Evolutionary conservation across 345 rosid species (phyloP).

Genomic region (Murraya koenigii): DNA sequence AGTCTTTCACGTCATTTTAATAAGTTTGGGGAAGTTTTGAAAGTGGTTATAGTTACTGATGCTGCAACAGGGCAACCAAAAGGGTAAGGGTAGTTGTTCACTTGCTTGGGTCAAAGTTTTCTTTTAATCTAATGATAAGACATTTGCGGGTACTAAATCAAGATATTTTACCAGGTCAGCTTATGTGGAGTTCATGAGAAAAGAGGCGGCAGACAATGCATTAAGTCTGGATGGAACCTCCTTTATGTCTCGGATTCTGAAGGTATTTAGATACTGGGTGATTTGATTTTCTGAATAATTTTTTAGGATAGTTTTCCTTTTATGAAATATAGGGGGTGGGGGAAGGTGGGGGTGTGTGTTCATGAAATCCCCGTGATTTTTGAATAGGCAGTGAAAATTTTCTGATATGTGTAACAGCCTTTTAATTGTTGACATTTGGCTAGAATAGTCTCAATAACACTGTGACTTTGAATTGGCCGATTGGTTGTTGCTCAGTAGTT

Average conservation of each 20-base stretch:
- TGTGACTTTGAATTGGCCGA: neutral
- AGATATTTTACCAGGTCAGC: conserved; percentile 66
- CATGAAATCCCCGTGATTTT: neutral
- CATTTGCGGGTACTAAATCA: neutral
- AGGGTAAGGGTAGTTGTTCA: conserved; percentile 52
- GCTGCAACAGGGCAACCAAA: conserved; percentile 86
- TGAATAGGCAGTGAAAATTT: neutral
- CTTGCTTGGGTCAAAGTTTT: neutral
- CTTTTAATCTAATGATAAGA: neutral
- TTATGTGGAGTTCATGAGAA: conserved; percentile 75
- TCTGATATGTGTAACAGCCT: neutral
- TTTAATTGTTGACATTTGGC: neutral
- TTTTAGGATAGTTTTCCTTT: neutral
- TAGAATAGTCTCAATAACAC: neutral
- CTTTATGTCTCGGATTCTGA: conserved; percentile 90
- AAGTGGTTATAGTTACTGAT: conserved; percentile 83
- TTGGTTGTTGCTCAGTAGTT: no score
- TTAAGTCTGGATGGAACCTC: conserved; percentile 79
- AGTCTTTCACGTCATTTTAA: conserved; percentile 87
- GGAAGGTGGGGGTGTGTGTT: neutral
- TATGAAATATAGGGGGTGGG: neutral
- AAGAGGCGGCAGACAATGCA: conserved; percentile 88
- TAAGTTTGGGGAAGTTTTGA: conserved; percentile 86
- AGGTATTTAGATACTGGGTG: conserved; percentile 41
- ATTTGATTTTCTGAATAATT: neutral